Base-by-base conservation (phyloP, 306 rosid genomes). In the Echinosophora koreensis region DNA sequence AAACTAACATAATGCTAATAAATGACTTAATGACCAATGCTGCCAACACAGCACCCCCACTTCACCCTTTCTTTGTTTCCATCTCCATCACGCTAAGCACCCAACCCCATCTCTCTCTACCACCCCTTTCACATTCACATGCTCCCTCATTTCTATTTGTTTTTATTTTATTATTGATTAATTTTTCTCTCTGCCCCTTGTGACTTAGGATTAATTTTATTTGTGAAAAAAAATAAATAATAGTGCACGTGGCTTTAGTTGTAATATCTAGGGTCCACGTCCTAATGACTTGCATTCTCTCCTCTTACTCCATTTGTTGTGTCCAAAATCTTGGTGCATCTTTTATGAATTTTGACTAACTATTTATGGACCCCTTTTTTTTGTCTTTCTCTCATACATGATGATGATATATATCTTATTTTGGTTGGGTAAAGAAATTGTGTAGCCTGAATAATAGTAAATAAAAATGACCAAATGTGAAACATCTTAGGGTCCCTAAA, bases 21-120 rank as follows among this genome's bases (percentile, higher is more conserved):
- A 30, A 30, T 22, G 22, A n/a, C 1, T 22, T 0, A 22, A 22
- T 22, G 22, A 22, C 22, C 22, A 22, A 1, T 22, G 22, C 1
- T 22, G 22, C 32, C 47, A 63, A 63, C 49, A 37, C 56, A 50
- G 34, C 22, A 22, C 59, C 66, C 56, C 81, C 69, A 57, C 69
- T 68, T 17, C 17, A 39, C 52, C 50, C 41, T 7, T 17, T 2
- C n/a, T 69, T 57, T 62, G 73, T 47, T 67, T 68, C 46, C 78
- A 74, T 78, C 49, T 74, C 87, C 68, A 66, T 85, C 94, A 87
- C 89, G 92, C 94, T 89, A 89, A 79, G n/a, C n/a, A n/a, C n/a
- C n/a, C n/a, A n/a, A n/a, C n/a, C n/a, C n/a, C n/a, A n/a, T n/a
- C n/a, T n/a, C n/a, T n/a, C n/a, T n/a, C n/a, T n/a, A n/a, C n/a